phyloP scores from a whole-genome alignment of 225 moss, liverwort and hornwort species.

The Physcomitrium patens region DNA sequence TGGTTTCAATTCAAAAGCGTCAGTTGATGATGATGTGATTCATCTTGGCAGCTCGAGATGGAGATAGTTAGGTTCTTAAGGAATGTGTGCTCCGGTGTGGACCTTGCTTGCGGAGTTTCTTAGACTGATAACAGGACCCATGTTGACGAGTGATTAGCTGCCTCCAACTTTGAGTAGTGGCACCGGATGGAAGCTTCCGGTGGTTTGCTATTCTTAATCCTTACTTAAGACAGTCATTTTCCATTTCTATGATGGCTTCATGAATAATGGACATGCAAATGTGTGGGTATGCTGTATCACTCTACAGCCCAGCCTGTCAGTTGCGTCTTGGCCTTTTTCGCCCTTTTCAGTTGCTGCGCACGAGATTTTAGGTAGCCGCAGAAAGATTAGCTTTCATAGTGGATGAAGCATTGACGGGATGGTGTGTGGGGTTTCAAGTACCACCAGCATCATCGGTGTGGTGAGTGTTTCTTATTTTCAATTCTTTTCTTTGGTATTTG shows the following conservation, averaged over 20 bases:
- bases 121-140: slow-evolving; percentile 32
- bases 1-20: slow-evolving; percentile 59
- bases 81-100: slow-evolving; percentile 34
- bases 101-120: slow-evolving; percentile 39
- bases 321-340: slow-evolving; percentile 48
- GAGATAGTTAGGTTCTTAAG: slow-evolving; percentile 47
- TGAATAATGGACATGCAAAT: slow-evolving; percentile 52
- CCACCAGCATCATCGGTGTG: slow-evolving; percentile 49
- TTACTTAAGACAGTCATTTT: slow-evolving; percentile 37
- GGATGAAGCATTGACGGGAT: slow-evolving; percentile 56
- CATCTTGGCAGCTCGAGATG: slow-evolving; percentile 70
- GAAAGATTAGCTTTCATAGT: slow-evolving; percentile 41
- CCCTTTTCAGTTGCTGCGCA: slow-evolving; percentile 50
- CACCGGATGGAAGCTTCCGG: slow-evolving; percentile 46
- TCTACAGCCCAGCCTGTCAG: slow-evolving; percentile 54
- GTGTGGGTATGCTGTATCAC: slow-evolving; percentile 58
- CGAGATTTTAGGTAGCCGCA: slow-evolving; percentile 54
- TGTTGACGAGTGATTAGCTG: slow-evolving; percentile 41
- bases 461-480: slow-evolving; percentile 51
- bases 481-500: slow-evolving; percentile 31
- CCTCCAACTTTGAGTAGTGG: slow-evolving; percentile 34
- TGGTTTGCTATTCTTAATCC: slow-evolving; percentile 43
- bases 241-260: slow-evolving; percentile 34
- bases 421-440: slow-evolving; percentile 52
- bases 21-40: slow-evolving; percentile 65